Conservation (phyloP, 495 filamentous ascomycete genomes). For the Bathelium albidoporum region DNA sequence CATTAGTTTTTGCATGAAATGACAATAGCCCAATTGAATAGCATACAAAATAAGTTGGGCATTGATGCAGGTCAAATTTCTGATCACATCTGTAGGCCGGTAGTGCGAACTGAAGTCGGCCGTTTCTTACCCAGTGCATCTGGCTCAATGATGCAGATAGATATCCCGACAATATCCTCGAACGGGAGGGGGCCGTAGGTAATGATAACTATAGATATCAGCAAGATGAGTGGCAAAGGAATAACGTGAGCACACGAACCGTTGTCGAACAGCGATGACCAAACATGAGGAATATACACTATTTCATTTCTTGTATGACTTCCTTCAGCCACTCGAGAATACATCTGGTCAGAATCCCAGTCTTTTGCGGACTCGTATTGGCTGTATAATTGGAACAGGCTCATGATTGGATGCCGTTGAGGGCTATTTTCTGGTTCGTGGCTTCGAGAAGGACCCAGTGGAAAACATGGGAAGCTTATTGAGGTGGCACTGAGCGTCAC, state of each 20-base stretch:
- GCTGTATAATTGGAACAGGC: not conserved
- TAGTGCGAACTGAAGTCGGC: not conserved
- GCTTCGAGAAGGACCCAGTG: not conserved
- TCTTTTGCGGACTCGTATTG: not conserved
- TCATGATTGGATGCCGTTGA: not conserved
- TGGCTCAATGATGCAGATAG: not conserved
- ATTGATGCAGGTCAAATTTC: not conserved
- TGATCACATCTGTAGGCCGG: not conserved
- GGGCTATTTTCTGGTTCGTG: not conserved
- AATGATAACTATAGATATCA: not conserved
- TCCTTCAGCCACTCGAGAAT: not conserved
- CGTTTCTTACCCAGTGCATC: not conserved
- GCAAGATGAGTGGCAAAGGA: not conserved
- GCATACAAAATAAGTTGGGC: not conserved
- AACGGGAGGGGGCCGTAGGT: not conserved
- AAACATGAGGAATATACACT: not conserved
- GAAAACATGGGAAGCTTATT: not conserved
- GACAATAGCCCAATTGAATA: not conserved
- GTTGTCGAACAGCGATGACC: not conserved
- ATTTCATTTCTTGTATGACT: not conserved
- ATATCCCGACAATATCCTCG: not conserved
- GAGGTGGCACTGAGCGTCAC: not conserved
- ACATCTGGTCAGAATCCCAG: not conserved
- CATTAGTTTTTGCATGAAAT: not conserved
- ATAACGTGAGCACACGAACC: not conserved